phyloP scores from a whole-genome alignment of 768 basidiomycete species.

The Butyriboletus loyo region DNA sequence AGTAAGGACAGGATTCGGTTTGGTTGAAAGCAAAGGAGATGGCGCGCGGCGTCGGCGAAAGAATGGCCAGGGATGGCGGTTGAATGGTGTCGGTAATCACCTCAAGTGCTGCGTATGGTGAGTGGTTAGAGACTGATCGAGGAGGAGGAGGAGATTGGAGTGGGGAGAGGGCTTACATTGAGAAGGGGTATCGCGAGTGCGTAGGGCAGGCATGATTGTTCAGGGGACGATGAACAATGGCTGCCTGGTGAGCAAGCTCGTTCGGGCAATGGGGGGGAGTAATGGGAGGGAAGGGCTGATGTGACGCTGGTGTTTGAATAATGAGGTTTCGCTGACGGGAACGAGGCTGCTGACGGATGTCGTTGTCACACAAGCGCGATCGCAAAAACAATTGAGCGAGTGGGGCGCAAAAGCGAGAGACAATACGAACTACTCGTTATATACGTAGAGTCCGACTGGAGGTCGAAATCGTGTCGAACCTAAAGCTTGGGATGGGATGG shows the following conservation, averaged over 20 bases:
- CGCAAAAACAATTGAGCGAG: conserved; percentile 61
- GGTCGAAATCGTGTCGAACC: conserved; percentile 37
- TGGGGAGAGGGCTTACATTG: conserved; percentile 36
- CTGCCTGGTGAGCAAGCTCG: conserved; percentile 35
- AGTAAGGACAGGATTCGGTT: conserved; percentile 53
- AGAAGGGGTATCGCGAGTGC: conserved; percentile 72
- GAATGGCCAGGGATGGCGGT: conserved; percentile 52
- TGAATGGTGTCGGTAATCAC: conserved; percentile 64
- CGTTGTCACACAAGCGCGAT: conserved; percentile 46
- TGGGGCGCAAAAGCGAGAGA: conserved; percentile 56
- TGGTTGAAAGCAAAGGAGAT: conserved; percentile 40
- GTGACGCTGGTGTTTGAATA: conserved; percentile 29
- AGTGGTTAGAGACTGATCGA: conserved; percentile 11
- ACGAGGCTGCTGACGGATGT: conserved; percentile 44
- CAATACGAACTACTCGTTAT: conserved; percentile 56
- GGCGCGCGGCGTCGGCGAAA: conserved; percentile 61
- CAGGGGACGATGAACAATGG: conserved; percentile 30
- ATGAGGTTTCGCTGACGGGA: conserved; percentile 44
- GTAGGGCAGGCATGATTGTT: conserved; percentile 73
- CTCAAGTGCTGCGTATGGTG: conserved; percentile 56
- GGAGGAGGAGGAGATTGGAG: conserved; percentile 2
- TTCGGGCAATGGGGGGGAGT: conserved; percentile 30
- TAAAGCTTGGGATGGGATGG: conserved; percentile 23
- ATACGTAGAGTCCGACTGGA: conserved; percentile 39
- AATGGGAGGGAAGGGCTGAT: conserved; percentile 25